Evolutionary conservation across 2,329 filamentous ascomycete genomes (phyloP), one percentile per base, ranked within the genome.

Genomic region (Pestalotiopsis sp.): DNA sequence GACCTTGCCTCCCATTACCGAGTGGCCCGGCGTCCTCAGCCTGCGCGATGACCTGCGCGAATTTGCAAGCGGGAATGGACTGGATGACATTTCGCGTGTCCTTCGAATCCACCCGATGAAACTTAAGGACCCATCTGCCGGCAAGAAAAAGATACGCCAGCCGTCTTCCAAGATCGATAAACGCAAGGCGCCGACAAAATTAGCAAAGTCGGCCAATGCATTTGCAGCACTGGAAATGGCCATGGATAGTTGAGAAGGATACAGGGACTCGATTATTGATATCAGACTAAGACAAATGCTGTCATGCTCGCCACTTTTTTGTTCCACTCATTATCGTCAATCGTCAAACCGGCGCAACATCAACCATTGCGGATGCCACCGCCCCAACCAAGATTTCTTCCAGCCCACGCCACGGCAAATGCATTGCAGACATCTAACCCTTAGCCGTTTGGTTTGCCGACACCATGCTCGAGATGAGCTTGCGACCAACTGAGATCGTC

Each of bases 401-500:
- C 11, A 66, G 14, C 6, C 17, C 13, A n/a, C 22, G 11, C 64
- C 64, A 48, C 35, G 57, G 14, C 64, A 22, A 26, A 14, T 52
- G 26, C 17, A 48, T 10, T 20, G 44, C n/a, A 60, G 52, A 26
- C 20, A 38, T 39, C 58, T 66, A 66, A 30, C 57, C 65, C 65
- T 66, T 66, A 10, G 65, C 65, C 22, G 65, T 66, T 35, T 62
- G 60, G 26, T 66, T 66, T 17, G 38, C 65, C 9, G 64, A 11
- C 17, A 17, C 55, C 56, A 66, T 66, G 17, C 85, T 81, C n/a
- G 82, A 78, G 72, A 91, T 89, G 75, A 88, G 79, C 26, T 74
- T 80, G 65, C 83, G 83, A 3, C 88, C 88, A 30, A 89, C 81
- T 63, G 86, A 78, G 64, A 90, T 86, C 0, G 86, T 88, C 71